phyloP scores from a whole-genome alignment of 1,284 basidiomycete species.

The Ceratobasidium theobromae region DNA sequence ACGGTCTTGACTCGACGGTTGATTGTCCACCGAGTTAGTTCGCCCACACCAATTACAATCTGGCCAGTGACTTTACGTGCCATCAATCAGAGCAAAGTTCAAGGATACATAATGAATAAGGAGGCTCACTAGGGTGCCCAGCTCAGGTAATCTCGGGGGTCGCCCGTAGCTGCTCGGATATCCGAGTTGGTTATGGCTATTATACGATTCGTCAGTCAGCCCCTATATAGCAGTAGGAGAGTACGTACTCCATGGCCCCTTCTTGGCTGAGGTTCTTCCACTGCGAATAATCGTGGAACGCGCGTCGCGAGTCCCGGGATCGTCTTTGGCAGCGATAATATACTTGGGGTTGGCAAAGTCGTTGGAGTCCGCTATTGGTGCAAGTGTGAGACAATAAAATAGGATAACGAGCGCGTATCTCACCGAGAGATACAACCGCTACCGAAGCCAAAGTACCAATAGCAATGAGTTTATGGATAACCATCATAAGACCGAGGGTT shows the following conservation, averaged over 20 bases:
- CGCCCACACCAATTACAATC: conserved; percentile 55
- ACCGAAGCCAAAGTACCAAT: not conserved
- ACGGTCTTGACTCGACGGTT: not conserved
- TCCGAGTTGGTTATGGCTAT: conserved; percentile 49
- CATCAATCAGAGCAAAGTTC: not conserved
- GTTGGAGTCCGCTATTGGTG: conserved; percentile 5
- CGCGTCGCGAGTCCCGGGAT: conserved; percentile 41
- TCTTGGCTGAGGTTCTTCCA: conserved; percentile 42
- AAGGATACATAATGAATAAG: not conserved
- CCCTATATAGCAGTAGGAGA: not conserved
- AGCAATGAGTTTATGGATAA: not conserved
- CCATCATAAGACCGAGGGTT: not conserved
- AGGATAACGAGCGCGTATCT: not conserved
- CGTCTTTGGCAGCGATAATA: not conserved
- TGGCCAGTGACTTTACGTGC: conserved; percentile 56
- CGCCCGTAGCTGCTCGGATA: conserved; percentile 48
- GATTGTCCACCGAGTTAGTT: conserved; percentile 41
- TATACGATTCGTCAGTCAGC: not conserved
- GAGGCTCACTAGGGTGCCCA: conserved; percentile 57
- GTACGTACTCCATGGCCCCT: conserved; percentile 48
- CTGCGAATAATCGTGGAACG: conserved; percentile 41
- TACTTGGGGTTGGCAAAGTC: conserved; percentile 29
- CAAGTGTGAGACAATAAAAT: not conserved
- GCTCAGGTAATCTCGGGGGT: conserved; percentile 55
- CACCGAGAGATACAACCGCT: not conserved